Evolutionary conservation across 495 filamentous ascomycete species (phyloP), one percentile per base, ranked within the genome.

Genomic region (Tuber brumale): DNA sequence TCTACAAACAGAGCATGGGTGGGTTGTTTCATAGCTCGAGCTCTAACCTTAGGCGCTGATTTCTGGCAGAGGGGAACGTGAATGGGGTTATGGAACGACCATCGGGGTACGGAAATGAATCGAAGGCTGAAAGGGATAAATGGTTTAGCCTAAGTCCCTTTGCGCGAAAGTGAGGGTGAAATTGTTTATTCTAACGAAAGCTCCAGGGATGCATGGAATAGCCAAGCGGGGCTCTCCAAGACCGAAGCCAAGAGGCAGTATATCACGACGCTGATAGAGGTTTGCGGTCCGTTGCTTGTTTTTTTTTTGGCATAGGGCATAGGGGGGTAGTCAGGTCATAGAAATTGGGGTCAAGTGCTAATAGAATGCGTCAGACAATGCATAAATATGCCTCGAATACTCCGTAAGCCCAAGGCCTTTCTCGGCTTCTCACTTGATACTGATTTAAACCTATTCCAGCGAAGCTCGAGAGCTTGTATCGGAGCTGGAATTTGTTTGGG

Each of bases 401-500:
- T 19, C 88, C 92, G 88, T 89, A 76, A 85, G 87, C 83, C 51
- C 61, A 8, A 44, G 12, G 0, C 18, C 44, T 80, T 19, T 45
- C 57, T 39, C 18, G 69, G 48, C 75, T 37, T 23, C 27, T 46
- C 9, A 45, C 43, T 71, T 76, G 71, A 69, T 73, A 71, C 69
- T 75, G 69, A 72, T 70, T 43, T 21, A 27, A 66, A 2, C 57
- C 16, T 16, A 35, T 31, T 41, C 45, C 77, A 89, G 87, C 70
- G 94, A 97, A 84, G 93, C 92, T 3, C 87, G 93, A 66, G 93
- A 94, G 83, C 87, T 99, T 12, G 93, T 98, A 48, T 86, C 90
- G n/a, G 96, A 99, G 84, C 88, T 99, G 27, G 95, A 97, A 85
- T 99, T 97, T 81, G 94, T 99, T 70, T 99, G 95, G 95, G 93